Conservation (phyloP, 1,284 basidiomycete genomes). For the Cerioporus squamosus region DNA sequence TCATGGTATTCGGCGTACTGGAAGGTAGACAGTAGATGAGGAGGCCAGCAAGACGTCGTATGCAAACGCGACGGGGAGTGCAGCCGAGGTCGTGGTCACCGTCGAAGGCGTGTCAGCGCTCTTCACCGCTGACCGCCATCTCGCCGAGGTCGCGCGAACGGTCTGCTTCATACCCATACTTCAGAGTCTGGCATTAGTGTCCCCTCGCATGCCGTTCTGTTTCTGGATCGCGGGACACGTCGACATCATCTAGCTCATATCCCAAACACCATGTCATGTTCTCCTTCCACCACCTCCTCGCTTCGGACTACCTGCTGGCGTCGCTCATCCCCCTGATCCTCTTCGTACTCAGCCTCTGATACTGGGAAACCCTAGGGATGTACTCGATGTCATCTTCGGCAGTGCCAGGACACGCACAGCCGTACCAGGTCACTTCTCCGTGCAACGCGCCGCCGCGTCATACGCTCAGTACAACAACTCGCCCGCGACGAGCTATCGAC, state of each 20-base stretch:
- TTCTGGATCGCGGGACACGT: no score
- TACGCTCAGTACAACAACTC: constrained; percentile 31
- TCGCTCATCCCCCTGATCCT: constrained; percentile 26
- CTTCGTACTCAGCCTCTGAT: constrained; percentile 23
- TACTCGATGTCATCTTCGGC: constrained; percentile 27
- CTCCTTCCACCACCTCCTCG: constrained; percentile 13
- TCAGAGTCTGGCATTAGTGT: no score
- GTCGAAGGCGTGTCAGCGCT: no score
- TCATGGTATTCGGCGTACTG: constrained; percentile 43
- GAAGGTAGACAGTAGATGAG: not conserved
- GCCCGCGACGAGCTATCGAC: constrained; percentile 25
- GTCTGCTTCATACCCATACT: no score
- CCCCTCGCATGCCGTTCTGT: no score
- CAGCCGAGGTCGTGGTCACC: no score
- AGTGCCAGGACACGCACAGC: not conserved
- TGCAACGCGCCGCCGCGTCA: constrained; percentile 29
- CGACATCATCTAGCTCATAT: no score
- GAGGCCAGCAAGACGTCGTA: no score
- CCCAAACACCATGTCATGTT: constrained; percentile 4
- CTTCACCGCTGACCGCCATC: no score
- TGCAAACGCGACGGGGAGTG: no score
- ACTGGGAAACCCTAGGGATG: constrained; percentile 19
- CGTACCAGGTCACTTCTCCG: constrained; percentile 28
- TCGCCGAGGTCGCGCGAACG: no score
- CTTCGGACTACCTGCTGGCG: constrained; percentile 27